A percentile compares a stretch with the other conserved stretches of the same genome.
phyloP scores from a whole-genome alignment of 768 basidiomycete genomes.

The Tephrocybe sp. region DNA sequence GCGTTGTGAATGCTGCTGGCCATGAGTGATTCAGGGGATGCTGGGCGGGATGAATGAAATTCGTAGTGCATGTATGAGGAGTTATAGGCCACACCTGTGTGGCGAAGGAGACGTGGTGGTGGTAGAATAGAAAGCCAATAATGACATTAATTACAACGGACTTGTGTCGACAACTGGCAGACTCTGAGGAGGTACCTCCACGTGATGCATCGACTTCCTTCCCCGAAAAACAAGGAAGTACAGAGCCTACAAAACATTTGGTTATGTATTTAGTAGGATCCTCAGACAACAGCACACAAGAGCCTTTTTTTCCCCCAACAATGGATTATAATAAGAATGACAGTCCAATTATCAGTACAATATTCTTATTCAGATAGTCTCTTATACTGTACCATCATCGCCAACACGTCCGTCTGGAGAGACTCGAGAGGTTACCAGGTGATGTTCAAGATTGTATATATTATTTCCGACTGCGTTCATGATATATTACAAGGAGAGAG shows the following conservation, averaged over 20 bases:
- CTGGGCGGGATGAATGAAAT: slow-evolving; percentile 30
- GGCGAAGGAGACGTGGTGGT: slow-evolving; percentile 7
- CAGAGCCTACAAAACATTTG: neutral
- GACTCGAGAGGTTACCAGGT: neutral
- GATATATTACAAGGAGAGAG: slow-evolving; percentile 2
- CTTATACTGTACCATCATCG: too few relatives aligned
- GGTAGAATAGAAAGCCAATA: slow-evolving; percentile 1
- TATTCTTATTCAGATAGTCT: too few relatives aligned
- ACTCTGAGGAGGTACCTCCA: slow-evolving; percentile 5
- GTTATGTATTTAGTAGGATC: too few relatives aligned
- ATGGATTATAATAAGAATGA: too few relatives aligned
- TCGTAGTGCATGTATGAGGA: slow-evolving; percentile 12
- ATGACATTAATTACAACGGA: slow-evolving; percentile 1
- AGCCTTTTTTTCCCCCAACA: too few relatives aligned
- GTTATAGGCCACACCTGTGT: slow-evolving; percentile 12
- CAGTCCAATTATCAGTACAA: too few relatives aligned
- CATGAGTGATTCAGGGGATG: slow-evolving; percentile 50
- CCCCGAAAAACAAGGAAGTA: neutral
- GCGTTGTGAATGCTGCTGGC: slow-evolving; percentile 50
- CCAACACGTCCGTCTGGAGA: too few relatives aligned
- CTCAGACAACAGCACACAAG: too few relatives aligned
- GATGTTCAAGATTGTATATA: neutral
- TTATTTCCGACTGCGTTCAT: slow-evolving; percentile 10
- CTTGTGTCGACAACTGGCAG: neutral
- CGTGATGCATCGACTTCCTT: slow-evolving; percentile 3